These are phyloP conservation scores for Penicillium coffeae DNA, from an alignment of 495 filamentous ascomycete species.

Conservation along the genomic window DNA sequence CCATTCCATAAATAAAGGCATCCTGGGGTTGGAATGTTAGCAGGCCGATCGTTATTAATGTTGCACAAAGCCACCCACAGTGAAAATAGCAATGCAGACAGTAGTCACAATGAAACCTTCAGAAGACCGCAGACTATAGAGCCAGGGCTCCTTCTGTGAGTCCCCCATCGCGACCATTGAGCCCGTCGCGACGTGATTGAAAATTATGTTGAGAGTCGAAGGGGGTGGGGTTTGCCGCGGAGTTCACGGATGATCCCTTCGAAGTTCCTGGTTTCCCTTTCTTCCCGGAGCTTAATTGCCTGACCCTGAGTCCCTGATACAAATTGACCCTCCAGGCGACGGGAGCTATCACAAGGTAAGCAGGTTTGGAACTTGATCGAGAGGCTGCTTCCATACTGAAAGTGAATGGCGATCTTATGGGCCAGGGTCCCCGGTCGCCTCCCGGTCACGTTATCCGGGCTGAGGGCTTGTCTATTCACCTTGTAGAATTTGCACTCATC, in stretches of 20 bases:
- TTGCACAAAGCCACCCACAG: slow-evolving; percentile 24
- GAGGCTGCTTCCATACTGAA: too few relatives aligned
- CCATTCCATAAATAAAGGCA: slow-evolving; percentile 70
- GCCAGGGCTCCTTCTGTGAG: slow-evolving; percentile 15
- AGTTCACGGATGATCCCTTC: neutral
- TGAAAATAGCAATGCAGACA: slow-evolving; percentile 52
- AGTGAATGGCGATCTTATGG: too few relatives aligned
- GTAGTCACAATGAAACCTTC: slow-evolving; percentile 45
- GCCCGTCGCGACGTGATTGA: neutral
- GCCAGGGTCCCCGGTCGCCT: neutral
- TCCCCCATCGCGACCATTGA: slow-evolving; percentile 1
- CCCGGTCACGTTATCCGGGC: neutral
- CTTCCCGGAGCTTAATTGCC: neutral
- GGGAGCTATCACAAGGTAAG: too few relatives aligned
- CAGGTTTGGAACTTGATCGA: neutral
- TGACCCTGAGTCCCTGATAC: too few relatives aligned
- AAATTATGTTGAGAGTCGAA: neutral
- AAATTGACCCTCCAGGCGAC: too few relatives aligned
- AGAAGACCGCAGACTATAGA: slow-evolving; percentile 27
- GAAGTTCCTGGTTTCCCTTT: neutral
- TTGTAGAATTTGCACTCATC: too few relatives aligned
- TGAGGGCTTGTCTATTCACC: too few relatives aligned
- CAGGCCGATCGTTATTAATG: neutral
- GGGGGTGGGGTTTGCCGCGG: neutral
- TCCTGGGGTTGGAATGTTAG: slow-evolving; percentile 40